Conservation (phyloP, 1,284 basidiomycete species). For the Rhizoctonia solani region DNA sequence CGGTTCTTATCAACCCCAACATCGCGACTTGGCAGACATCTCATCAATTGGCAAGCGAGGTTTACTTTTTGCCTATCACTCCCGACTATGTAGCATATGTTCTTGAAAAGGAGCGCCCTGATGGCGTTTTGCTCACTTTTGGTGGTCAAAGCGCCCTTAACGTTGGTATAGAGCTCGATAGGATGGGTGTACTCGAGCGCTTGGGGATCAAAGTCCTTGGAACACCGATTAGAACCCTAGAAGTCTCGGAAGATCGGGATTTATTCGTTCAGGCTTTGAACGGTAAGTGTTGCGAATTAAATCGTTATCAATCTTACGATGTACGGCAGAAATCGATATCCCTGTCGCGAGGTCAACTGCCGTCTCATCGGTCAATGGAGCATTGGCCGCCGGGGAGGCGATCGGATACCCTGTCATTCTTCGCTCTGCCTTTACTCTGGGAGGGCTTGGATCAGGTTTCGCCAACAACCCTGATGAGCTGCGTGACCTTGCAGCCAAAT, state of each 20-base stretch:
- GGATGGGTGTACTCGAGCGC: slow-evolving; percentile 96
- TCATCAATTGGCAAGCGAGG: slow-evolving; percentile 92
- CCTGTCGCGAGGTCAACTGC: slow-evolving; percentile 97
- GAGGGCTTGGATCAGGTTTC: slow-evolving; percentile 98
- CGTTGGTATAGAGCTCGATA: slow-evolving; percentile 96
- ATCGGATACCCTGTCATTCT: slow-evolving; percentile 99
- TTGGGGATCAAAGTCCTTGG: slow-evolving; percentile 94
- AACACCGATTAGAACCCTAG: slow-evolving; percentile 92
- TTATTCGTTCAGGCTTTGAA: slow-evolving; percentile 97
- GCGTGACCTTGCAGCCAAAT: slow-evolving; percentile 90
- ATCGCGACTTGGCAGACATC: slow-evolving; percentile 98
- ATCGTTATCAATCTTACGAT: slow-evolving; percentile 7
- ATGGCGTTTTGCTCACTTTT: slow-evolving; percentile 96
- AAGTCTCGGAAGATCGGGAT: slow-evolving; percentile 96
- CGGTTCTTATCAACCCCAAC: slow-evolving; percentile 96
- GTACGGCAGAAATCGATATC: slow-evolving; percentile 86
- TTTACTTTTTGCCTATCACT: slow-evolving; percentile 98
- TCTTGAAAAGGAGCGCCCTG: slow-evolving; percentile 96
- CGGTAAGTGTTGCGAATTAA: slow-evolving; percentile 56
- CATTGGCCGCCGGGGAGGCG: slow-evolving; percentile 84
- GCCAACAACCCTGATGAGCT: slow-evolving; percentile 95
- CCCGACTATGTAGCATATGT: slow-evolving; percentile 98
- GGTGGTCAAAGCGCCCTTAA: slow-evolving; percentile 98
- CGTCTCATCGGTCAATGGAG: slow-evolving; percentile 93
- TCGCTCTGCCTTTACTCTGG: slow-evolving; percentile 96